Conservation (phyloP, 331 rosid genomes). For the Telfairia occidentalis region DNA sequence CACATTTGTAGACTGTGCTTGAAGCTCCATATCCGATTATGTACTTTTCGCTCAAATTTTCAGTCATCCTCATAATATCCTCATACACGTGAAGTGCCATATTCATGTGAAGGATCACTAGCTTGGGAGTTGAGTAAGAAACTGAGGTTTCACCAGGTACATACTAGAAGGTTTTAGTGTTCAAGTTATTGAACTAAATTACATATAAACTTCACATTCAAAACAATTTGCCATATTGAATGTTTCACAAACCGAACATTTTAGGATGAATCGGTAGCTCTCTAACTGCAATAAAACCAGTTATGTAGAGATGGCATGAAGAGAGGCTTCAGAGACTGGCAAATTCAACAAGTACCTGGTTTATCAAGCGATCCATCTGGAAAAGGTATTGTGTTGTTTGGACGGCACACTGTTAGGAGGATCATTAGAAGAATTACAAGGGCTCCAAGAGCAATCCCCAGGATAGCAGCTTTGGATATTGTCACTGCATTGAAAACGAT, state of each 20-base stretch:
- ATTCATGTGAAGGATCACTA: constrained; percentile 95
- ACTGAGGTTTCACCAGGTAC: constrained; percentile 34
- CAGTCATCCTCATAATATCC: constrained; percentile 96
- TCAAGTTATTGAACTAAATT: background rate
- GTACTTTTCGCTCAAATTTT: constrained; percentile 86
- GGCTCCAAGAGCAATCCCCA: constrained; percentile 92
- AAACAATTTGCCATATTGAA: background rate
- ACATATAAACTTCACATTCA: background rate
- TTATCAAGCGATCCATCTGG: constrained; percentile 76
- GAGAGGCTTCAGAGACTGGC: background rate
- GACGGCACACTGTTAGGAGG: constrained; percentile 70
- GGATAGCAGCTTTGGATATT: constrained; percentile 84
- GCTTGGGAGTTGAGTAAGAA: constrained; percentile 62
- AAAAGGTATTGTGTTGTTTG: constrained; percentile 61
- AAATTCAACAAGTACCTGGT: constrained; percentile 40
- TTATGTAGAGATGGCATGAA: background rate
- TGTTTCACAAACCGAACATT: background rate
- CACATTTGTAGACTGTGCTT: constrained; percentile 92
- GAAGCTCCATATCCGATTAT: constrained; percentile 89
- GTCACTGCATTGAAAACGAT: constrained; percentile 35
- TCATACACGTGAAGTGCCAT: constrained; percentile 97
- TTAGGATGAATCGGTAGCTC: background rate
- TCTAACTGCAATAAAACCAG: background rate
- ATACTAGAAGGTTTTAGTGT: background rate
- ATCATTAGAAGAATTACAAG: constrained; percentile 86